These are phyloP conservation scores for Bisporella sp. DNA, from an alignment of 2,329 filamentous ascomycete genomes.

Conservation along the genomic window DNA sequence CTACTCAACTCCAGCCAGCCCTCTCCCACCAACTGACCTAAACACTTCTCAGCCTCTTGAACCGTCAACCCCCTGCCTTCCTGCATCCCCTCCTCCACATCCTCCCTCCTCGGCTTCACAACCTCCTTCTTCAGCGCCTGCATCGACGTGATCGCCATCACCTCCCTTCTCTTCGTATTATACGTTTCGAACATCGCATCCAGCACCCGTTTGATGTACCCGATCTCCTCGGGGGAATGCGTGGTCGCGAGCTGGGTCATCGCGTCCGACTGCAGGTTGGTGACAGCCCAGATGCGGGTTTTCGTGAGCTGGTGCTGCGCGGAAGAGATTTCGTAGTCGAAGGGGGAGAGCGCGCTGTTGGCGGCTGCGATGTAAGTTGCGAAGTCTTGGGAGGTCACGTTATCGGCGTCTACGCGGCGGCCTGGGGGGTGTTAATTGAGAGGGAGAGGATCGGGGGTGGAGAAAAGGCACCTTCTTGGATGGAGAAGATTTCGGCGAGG, in stretches of 20 bases:
- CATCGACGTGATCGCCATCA: constrained; percentile 74
- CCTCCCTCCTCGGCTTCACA: constrained; percentile 33
- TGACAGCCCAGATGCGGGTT: constrained; percentile 69
- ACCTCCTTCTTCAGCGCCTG: constrained; percentile 70
- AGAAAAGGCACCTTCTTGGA: constrained; percentile 18
- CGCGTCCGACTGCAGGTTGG: constrained; percentile 82
- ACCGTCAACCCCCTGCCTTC: constrained; percentile 59
- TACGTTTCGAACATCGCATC: constrained; percentile 88
- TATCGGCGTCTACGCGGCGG: constrained; percentile 42
- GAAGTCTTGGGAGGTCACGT: constrained; percentile 64
- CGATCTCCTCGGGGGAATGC: constrained; percentile 75
- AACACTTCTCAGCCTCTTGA: constrained; percentile 66
- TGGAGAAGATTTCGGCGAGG: constrained; percentile 68
- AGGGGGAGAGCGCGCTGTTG: constrained; percentile 65
- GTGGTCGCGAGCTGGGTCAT: constrained; percentile 82
- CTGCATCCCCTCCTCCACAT: constrained; percentile 24
- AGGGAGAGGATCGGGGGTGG: background rate
- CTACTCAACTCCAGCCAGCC: constrained; percentile 77
- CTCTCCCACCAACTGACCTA: constrained; percentile 65
- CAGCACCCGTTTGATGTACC: constrained; percentile 79
- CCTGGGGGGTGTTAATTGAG: constrained; percentile 28
- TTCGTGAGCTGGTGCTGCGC: constrained; percentile 61
- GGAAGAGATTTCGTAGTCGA: constrained; percentile 83
- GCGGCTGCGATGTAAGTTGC: constrained; percentile 61
- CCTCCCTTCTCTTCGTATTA: constrained; percentile 73